phyloP scores from a whole-genome alignment of 371 early-diverging fungal species.

The Lichtheimia corymbifera region DNA sequence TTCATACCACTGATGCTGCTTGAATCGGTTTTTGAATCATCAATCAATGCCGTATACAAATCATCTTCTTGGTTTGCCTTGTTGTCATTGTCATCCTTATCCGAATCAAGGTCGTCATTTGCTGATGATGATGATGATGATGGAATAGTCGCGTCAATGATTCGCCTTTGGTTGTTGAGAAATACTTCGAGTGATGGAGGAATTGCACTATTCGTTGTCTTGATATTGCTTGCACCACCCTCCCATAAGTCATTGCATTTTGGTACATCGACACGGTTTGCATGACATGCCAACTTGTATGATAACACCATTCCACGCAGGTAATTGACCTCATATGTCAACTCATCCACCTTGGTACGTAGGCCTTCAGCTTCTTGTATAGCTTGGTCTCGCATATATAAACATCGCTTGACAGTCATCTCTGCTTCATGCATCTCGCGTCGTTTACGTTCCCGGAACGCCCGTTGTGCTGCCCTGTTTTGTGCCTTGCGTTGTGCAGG shows the following conservation, averaged over 20 bases:
- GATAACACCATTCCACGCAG: conserved; percentile 33
- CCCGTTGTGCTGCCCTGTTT: conserved; percentile 76
- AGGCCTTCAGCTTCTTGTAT: conserved; percentile 23
- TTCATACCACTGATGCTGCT: conserved; percentile 6
- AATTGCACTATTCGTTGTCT: conserved; percentile 11
- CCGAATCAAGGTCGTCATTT: neutral
- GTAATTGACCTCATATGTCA: conserved; percentile 35
- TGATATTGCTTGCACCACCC: conserved; percentile 16
- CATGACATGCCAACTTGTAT: conserved; percentile 35
- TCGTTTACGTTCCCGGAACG: conserved; percentile 77
- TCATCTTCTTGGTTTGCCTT: neutral
- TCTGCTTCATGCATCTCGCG: conserved; percentile 75
- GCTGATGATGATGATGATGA: neutral
- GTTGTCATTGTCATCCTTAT: neutral
- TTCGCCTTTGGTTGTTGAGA: conserved; percentile 14
- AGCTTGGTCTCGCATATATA: conserved; percentile 34
- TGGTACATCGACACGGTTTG: conserved; percentile 38
- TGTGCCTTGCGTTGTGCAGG: conserved; percentile 71
- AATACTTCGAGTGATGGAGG: conserved; percentile 22
- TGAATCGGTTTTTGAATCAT: conserved; percentile 71
- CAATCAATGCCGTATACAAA: conserved; percentile 53
- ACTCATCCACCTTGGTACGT: conserved; percentile 21
- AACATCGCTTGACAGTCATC: conserved; percentile 34
- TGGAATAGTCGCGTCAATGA: conserved; percentile 8
- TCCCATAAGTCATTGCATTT: conserved; percentile 26